A percentile compares a stretch with the other conserved stretches of the same genome.
Conservation (phyloP, 2,329 filamentous ascomycete genomes). For the Xylariomycetidae sp. region DNA sequence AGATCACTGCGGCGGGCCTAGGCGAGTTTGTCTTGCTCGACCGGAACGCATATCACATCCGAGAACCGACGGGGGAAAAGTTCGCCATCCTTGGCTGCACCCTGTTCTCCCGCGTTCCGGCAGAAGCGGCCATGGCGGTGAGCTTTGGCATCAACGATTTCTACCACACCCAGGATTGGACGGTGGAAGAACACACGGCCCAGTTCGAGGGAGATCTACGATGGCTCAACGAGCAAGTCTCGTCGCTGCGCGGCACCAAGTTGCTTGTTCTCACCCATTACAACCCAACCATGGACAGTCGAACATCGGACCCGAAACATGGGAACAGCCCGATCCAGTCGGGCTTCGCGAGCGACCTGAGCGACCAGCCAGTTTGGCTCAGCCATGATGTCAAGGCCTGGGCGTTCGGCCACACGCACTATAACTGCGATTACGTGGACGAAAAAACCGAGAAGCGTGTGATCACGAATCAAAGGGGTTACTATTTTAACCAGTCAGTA, state of each 20-base stretch:
- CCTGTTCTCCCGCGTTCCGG: conserved; percentile 43
- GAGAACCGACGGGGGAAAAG: conserved; percentile 21
- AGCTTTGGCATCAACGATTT: conserved; percentile 47
- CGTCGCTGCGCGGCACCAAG: conserved; percentile 16
- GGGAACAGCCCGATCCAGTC: conserved; percentile 19
- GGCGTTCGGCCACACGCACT: conserved; percentile 48
- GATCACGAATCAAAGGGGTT: conserved; percentile 36
- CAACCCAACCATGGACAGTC: conserved; percentile 31
- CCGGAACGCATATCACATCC: conserved; percentile 24
- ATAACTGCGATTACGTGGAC: conserved; percentile 36
- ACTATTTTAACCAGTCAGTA: conserved; percentile 26
- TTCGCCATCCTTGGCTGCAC: conserved; percentile 41
- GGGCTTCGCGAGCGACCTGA: conserved; percentile 37
- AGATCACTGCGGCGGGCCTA: conserved; percentile 7
- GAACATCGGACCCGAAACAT: conserved; percentile 31
- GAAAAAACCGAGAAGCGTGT: conserved; percentile 26
- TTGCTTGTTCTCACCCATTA: conserved; percentile 40
- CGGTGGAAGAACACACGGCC: conserved; percentile 30
- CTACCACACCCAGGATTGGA: conserved; percentile 39
- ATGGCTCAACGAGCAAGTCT: conserved; percentile 38
- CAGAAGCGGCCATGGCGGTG: conserved; percentile 32
- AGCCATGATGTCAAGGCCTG: conserved; percentile 33
- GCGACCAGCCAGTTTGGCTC: conserved; percentile 29
- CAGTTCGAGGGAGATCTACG: conserved; percentile 34
- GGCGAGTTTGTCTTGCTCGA: conserved; percentile 38